phyloP scores from a whole-genome alignment of 2,329 filamentous ascomycete genomes.

The Trematosphaeria pertusa region DNA sequence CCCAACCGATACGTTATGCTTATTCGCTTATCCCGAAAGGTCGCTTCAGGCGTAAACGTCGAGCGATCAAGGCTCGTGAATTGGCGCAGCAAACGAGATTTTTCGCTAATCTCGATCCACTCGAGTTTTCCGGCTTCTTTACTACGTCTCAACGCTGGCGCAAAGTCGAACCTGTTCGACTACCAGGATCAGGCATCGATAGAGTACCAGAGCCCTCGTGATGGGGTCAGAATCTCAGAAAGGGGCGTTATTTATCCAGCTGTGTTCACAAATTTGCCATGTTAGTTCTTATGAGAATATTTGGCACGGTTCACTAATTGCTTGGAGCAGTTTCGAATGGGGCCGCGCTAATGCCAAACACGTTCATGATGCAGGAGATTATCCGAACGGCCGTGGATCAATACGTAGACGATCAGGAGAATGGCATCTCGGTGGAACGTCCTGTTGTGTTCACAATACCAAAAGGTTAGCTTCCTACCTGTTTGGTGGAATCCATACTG shows the following conservation, averaged over 20 bases:
- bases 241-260: constrained; percentile 1
- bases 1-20: too few relatives aligned
- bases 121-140: constrained; percentile 11
- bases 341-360: constrained; percentile 15
- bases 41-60: too few relatives aligned
- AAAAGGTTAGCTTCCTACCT: constrained; percentile 11
- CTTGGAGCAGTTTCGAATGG: constrained; percentile 4
- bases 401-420: constrained; percentile 13
- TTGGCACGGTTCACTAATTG: too few relatives aligned
- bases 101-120: too few relatives aligned
- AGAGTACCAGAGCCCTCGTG: background rate
- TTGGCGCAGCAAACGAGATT: too few relatives aligned
- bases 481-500: constrained; percentile 1
- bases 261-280: constrained; percentile 8
- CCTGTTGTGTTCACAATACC: constrained; percentile 16
- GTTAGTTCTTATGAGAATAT: too few relatives aligned
- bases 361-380: constrained; percentile 19
- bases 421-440: constrained; percentile 12
- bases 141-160: constrained; percentile 14
- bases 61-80: too few relatives aligned
- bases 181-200: constrained; percentile 1
- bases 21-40: too few relatives aligned
- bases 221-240: background rate
- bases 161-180: constrained; percentile 7
- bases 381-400: constrained; percentile 10